phyloP scores from a whole-genome alignment of 768 basidiomycete genomes.

The Sporobolomyces roseus region DNA sequence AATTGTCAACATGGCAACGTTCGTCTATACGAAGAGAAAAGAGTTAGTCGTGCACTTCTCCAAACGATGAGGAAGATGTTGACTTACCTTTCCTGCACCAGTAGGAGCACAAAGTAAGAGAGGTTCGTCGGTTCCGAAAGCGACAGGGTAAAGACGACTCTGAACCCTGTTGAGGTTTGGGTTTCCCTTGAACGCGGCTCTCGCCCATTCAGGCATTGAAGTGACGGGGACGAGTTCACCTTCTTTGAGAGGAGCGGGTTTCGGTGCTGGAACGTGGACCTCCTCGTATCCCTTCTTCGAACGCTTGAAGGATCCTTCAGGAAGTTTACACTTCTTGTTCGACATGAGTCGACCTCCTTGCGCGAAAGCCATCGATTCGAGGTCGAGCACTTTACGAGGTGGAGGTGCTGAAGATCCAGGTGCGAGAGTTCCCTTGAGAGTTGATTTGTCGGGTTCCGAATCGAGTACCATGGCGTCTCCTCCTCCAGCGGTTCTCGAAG shows the following conservation, averaged over 20 bases:
- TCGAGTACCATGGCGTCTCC: constrained; percentile 70
- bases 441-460: constrained; percentile 55
- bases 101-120: constrained; percentile 95
- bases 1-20: constrained; percentile 93
- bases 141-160: constrained; percentile 84
- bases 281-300: constrained; percentile 96
- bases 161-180: constrained; percentile 83
- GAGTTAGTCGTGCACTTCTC: neutral
- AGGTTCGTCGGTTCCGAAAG: constrained; percentile 92
- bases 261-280: constrained; percentile 91
- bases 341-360: constrained; percentile 97
- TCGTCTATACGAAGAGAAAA: constrained; percentile 61
- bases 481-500: constrained; percentile 37
- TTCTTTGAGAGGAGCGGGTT: constrained; percentile 62
- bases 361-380: constrained; percentile 91
- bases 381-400: constrained; percentile 77
- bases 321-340: constrained; percentile 96
- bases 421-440: constrained; percentile 78
- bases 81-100: constrained; percentile 88
- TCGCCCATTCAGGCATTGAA: constrained; percentile 77
- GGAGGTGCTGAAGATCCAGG: constrained; percentile 77
- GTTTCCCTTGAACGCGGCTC: constrained; percentile 71
- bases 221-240: constrained; percentile 66
- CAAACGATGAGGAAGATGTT: neutral
- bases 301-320: constrained; percentile 95